These are phyloP conservation scores for Fusarium papillatum DNA, from an alignment of 2,329 filamentous ascomycete genomes.

Conservation along the genomic window DNA sequence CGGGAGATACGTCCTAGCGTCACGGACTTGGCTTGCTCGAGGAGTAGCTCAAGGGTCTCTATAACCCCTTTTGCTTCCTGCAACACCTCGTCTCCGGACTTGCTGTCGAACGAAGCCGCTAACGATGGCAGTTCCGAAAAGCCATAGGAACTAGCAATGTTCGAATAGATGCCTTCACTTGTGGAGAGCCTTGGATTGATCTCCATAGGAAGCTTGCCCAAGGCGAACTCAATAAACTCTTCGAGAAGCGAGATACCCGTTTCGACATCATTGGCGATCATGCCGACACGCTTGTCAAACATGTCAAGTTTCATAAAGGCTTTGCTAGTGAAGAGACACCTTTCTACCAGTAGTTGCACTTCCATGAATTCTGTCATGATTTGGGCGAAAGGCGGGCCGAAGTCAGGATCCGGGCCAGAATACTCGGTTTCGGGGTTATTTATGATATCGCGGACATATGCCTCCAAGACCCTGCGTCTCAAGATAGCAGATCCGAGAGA, in stretches of 20 bases:
- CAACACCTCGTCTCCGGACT: neutral
- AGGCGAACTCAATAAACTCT: neutral
- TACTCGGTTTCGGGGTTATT: neutral
- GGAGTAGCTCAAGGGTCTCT: neutral
- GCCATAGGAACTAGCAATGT: neutral
- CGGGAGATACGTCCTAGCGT: neutral
- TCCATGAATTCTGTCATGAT: neutral
- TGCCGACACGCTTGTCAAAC: neutral
- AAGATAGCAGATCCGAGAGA: neutral
- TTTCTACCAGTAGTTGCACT: neutral
- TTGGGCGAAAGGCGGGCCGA: neutral
- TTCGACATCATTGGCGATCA: neutral
- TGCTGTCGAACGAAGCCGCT: neutral
- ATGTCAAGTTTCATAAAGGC: neutral
- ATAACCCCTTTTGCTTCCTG: neutral
- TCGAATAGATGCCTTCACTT: too few species aligned
- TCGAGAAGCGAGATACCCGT: neutral
- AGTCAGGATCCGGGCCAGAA: neutral
- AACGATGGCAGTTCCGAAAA: neutral
- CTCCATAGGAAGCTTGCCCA: neutral
- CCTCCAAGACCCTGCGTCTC: neutral
- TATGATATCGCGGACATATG: neutral
- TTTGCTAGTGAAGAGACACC: neutral
- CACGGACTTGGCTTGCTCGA: neutral
- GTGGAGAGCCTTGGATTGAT: too few species aligned